Percentiles rank a stretch among this genome's conserved stretches.
Evolutionary conservation across 768 basidiomycete genomes (phyloP).

Genomic region (Agaricus bisporus): DNA sequence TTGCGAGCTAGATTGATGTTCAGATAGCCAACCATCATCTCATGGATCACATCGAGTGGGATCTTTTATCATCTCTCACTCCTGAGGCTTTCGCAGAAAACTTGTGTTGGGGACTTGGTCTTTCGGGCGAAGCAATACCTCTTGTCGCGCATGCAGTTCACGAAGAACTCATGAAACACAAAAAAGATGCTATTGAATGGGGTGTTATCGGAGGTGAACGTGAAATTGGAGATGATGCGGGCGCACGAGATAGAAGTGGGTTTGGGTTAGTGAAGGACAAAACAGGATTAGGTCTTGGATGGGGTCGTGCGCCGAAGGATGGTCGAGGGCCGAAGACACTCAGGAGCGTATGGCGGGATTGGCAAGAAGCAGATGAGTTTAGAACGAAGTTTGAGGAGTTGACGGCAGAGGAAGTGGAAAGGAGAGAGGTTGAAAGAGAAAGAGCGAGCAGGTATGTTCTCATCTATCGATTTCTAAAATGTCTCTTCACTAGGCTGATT

Average conservation of each 20-base stretch:
- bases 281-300: slow-evolving; percentile 72
- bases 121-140: slow-evolving; percentile 82
- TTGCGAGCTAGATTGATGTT: slow-evolving; percentile 77
- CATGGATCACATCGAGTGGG: slow-evolving; percentile 97
- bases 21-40: slow-evolving; percentile 91
- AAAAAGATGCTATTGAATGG: slow-evolving; percentile 92
- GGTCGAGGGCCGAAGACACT: slow-evolving; percentile 77
- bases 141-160: slow-evolving; percentile 91
- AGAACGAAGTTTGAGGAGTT: slow-evolving; percentile 83
- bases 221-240: slow-evolving; percentile 24
- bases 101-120: slow-evolving; percentile 81
- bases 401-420: slow-evolving; percentile 86
- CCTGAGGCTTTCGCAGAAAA: slow-evolving; percentile 79
- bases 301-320: slow-evolving; percentile 72
- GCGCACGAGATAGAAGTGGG: slow-evolving; percentile 41
- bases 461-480: neutral
- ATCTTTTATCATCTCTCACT: slow-evolving; percentile 86
- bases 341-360: slow-evolving; percentile 91
- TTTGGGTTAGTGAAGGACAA: slow-evolving; percentile 68
- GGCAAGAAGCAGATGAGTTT: slow-evolving; percentile 89
- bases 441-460: slow-evolving; percentile 56
- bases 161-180: slow-evolving; percentile 93
- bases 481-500: neutral
- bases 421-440: slow-evolving; percentile 83
- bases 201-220: slow-evolving; percentile 69